A percentile compares a stretch with the other conserved stretches of the same genome.
phyloP scores from a whole-genome alignment of 1,139 yeast species.

The Entelexis sorbosivorans region DNA sequence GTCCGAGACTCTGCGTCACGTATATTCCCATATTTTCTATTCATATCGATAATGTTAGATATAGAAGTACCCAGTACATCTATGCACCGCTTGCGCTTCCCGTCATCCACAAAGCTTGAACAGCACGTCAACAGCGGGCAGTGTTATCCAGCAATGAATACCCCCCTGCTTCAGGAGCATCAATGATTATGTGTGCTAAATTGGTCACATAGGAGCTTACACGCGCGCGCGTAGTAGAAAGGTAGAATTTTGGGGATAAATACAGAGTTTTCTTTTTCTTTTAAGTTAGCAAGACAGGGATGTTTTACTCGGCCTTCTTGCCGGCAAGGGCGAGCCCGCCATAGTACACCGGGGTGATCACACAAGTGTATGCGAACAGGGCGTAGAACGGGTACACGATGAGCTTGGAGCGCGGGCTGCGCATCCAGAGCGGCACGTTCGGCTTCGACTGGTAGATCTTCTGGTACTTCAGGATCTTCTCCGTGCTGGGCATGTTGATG shows the following conservation, averaged over 20 bases:
- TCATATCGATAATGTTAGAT: no score
- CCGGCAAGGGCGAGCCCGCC: conserved; percentile 22
- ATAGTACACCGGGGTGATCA: conserved; percentile 22
- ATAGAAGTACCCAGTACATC: no score
- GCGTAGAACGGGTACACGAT: conserved; percentile 85
- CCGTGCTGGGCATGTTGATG: conserved; percentile 10
- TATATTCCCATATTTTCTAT: no score
- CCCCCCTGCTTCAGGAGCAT: no score
- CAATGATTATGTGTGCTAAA: neutral
- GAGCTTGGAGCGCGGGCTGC: conserved; percentile 55
- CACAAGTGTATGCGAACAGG: conserved; percentile 55
- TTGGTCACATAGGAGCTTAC: neutral
- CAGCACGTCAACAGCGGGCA: no score
- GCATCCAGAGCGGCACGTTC: conserved; percentile 33
- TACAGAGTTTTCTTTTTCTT: neutral
- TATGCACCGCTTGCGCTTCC: no score
- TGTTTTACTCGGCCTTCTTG: conserved; percentile 24
- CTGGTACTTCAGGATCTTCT: conserved; percentile 33
- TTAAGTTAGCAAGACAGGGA: neutral
- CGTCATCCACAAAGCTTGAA: no score
- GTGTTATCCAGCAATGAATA: no score
- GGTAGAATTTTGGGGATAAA: neutral
- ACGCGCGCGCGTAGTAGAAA: no score
- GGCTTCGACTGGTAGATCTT: conserved; percentile 32
- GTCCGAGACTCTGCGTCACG: no score